Evolutionary conservation across 192 early-diverging fungal species (phyloP).

Genomic region (Spizellomyces sp.): DNA sequence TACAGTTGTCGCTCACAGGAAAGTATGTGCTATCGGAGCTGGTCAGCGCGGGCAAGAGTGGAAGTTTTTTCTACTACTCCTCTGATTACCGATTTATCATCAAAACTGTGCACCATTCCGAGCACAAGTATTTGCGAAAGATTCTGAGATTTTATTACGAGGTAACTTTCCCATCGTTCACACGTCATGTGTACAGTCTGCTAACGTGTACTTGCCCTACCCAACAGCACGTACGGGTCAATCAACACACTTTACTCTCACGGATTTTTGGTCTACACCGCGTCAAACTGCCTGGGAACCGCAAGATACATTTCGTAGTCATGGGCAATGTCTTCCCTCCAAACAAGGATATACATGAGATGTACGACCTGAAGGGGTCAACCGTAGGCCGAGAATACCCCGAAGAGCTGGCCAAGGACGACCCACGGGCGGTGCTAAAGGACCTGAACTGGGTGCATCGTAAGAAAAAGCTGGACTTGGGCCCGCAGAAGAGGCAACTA

Average conservation of each 20-base stretch:
- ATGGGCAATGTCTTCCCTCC: constrained; percentile 99
- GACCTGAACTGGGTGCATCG: constrained; percentile 93
- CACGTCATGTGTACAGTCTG: too few species aligned
- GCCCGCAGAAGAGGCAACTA: constrained; percentile 74
- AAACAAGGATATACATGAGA: constrained; percentile 95
- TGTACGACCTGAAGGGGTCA: constrained; percentile 96
- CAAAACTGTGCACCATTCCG: constrained; percentile 65
- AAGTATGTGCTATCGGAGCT: constrained; percentile 97
- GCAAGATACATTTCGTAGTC: constrained; percentile 98
- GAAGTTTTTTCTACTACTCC: constrained; percentile 97
- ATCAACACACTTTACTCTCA: constrained; percentile 91
- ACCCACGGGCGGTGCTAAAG: constrained; percentile 91
- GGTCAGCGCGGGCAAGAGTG: constrained; percentile 92
- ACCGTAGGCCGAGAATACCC: constrained; percentile 81
- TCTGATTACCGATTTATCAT: constrained; percentile 98
- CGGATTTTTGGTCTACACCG: constrained; percentile 96
- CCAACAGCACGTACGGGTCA: constrained; percentile 72
- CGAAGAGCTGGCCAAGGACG: constrained; percentile 73
- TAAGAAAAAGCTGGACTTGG: constrained; percentile 75
- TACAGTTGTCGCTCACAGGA: constrained; percentile 83
- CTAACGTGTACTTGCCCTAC: not conserved
- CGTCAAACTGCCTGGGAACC: constrained; percentile 89
- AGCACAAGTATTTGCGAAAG: constrained; percentile 3
- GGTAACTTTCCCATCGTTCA: not conserved
- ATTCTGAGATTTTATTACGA: constrained; percentile 1